These are phyloP conservation scores for Melaleuca alternifolia DNA, from an alignment of 345 rosid species.

Conservation along the genomic window DNA sequence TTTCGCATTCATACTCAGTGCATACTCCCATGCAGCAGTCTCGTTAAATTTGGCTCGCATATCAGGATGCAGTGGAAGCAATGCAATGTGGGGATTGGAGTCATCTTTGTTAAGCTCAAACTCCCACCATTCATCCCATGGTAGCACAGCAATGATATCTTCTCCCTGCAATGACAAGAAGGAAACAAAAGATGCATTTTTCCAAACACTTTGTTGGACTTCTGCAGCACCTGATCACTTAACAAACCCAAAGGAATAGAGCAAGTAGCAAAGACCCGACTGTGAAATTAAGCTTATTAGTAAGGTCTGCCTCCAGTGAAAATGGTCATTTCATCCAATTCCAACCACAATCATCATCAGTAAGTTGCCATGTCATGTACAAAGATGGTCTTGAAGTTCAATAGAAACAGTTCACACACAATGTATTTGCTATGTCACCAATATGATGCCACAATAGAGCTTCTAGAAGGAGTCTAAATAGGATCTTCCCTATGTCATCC, in stretches of 20 bases:
- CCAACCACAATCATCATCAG: neutral
- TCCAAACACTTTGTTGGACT: neutral
- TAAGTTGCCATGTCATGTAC: neutral
- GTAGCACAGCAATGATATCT: slow-evolving; percentile 66
- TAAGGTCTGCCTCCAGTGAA: neutral
- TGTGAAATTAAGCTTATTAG: neutral
- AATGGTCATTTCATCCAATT: neutral
- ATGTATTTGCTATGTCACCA: neutral
- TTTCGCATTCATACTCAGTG: slow-evolving; percentile 67
- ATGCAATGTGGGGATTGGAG: slow-evolving; percentile 81
- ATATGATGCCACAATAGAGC: neutral
- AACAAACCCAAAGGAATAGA: neutral
- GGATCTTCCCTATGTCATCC: neutral
- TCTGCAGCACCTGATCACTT: neutral
- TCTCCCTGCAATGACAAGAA: slow-evolving; percentile 46
- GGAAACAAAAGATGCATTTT: neutral
- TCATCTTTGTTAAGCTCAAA: slow-evolving; percentile 88
- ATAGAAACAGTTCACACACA: neutral
- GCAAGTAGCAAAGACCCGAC: neutral
- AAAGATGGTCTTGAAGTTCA: neutral
- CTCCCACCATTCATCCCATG: slow-evolving; percentile 99
- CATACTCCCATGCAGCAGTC: slow-evolving; percentile 98
- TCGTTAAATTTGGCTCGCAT: slow-evolving; percentile 78
- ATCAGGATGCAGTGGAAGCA: slow-evolving; percentile 91
- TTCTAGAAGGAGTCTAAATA: neutral